These are phyloP conservation scores for Singerocomus inundabilis DNA, from an alignment of 1,284 basidiomycete species.

Conservation along the genomic window DNA sequence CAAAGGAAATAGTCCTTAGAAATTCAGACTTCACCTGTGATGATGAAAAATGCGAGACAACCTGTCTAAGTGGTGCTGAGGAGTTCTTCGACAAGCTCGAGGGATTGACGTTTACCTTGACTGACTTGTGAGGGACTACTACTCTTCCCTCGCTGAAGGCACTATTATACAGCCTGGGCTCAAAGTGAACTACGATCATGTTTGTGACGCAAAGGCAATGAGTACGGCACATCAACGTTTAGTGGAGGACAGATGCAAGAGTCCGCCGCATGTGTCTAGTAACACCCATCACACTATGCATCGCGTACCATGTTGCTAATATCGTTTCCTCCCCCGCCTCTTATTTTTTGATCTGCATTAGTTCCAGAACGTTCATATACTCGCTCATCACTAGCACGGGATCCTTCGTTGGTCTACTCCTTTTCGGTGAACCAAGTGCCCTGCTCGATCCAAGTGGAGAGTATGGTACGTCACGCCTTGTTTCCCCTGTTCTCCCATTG, in stretches of 20 bases:
- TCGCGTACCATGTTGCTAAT: not conserved
- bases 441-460: slow-evolving; percentile 73
- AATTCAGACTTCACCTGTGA: slow-evolving; percentile 51
- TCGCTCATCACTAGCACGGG: slow-evolving; percentile 52
- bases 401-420: slow-evolving; percentile 57
- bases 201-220: slow-evolving; percentile 48
- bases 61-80: slow-evolving; percentile 64
- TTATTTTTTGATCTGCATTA: slow-evolving; percentile 30
- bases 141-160: slow-evolving; percentile 61
- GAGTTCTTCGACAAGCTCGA: slow-evolving; percentile 62
- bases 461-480: slow-evolving; percentile 37
- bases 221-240: slow-evolving; percentile 41
- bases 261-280: slow-evolving; percentile 56
- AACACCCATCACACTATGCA: not conserved
- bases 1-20: slow-evolving; percentile 71
- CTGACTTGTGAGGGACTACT: slow-evolving; percentile 69
- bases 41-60: slow-evolving; percentile 60
- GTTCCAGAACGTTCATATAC: slow-evolving; percentile 79
- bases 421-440: slow-evolving; percentile 78
- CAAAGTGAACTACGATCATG: slow-evolving; percentile 49
- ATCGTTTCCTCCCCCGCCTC: not conserved
- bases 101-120: slow-evolving; percentile 70
- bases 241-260: slow-evolving; percentile 79
- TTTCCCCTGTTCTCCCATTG: not conserved
- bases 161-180: slow-evolving; percentile 61